Evolutionary conservation across 768 basidiomycete species (phyloP).

Genomic region (Peribolospora baueri): DNA sequence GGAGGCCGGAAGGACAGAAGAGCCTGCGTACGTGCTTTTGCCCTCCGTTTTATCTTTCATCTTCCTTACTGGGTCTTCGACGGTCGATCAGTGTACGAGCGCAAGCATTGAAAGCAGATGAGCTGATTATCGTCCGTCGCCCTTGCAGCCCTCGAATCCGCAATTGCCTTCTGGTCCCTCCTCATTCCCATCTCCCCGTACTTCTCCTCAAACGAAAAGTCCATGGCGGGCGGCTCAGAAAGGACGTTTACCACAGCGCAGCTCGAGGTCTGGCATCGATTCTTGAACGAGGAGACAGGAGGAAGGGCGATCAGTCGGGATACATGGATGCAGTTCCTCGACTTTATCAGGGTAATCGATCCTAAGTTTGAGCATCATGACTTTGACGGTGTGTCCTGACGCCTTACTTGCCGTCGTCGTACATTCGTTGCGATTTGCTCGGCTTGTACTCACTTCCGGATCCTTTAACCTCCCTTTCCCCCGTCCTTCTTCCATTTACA

Average conservation of each 20-base stretch:
- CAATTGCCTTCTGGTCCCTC: conserved; percentile 1
- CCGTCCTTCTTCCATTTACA: background rate
- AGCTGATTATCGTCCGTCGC: background rate
- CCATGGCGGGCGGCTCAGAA: background rate
- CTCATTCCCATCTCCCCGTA: background rate
- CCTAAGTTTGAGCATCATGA: conserved; percentile 47
- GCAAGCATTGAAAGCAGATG: no score
- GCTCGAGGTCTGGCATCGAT: no score
- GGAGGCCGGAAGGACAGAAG: conserved; percentile 46
- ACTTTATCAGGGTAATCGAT: conserved; percentile 38
- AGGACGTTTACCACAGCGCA: no score
- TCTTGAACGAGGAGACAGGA: conserved; percentile 8
- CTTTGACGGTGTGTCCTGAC: conserved; percentile 34
- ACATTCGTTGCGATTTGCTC: background rate
- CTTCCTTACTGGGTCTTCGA: no score
- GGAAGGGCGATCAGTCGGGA: conserved; percentile 5
- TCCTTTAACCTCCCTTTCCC: conserved; percentile 5
- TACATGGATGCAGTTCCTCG: conserved; percentile 8
- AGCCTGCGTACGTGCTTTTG: conserved; percentile 35
- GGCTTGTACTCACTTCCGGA: background rate
- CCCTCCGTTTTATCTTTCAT: no score
- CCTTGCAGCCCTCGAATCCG: conserved; percentile 3
- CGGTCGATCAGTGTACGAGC: no score
- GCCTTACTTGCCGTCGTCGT: background rate
- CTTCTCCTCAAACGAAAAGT: background rate